Base-by-base conservation (phyloP, 495 filamentous ascomycete species). In the Lasiosphaeriaceae sp. region DNA sequence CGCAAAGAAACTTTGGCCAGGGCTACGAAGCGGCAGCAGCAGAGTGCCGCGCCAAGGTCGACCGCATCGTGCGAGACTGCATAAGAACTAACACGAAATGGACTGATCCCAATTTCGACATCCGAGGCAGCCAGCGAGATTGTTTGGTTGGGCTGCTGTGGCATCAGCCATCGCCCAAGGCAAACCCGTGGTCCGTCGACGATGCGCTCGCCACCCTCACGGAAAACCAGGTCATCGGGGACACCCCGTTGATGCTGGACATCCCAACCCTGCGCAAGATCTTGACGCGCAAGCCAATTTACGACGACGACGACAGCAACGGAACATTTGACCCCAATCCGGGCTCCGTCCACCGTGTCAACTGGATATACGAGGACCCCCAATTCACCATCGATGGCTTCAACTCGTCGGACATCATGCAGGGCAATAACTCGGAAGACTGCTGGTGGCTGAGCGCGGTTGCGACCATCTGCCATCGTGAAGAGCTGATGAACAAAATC, bases 401-500 rank as follows among this genome's bases (percentile, higher is more conserved):
- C 20, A 83, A 81, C 20, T 84, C 86, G 22, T 86, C 80, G 50
- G 61, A 64, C 41, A 64, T 64, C 52, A 47, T 55, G 44, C 61
- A 64, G 54, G 61, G 61, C 41, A 46, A 12, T 24, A 52, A 56
- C 56, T 86, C 86, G 5, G 86, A 85, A 6, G 87, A 91, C 62
- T 90, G 88, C 70, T 91, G 88, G 87, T 80, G 89, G 50, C 76
- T 91, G 74, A 83, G 86, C 43, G 87, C 86, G 4, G 63, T 91
- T 19, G 85, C 80, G 41, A 88, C 86, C 1, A 77, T 90, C 61
- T 81, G 79, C 17, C 88, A 86, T 59, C 84, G 87, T 61, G 67
- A 78, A 29, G 82, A 79, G 3, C 66, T 90, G 37, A 83, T 91
- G 35, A 78, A 86, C 54, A 80, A 77, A 35, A 76, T 90, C 7